Percentiles rank a stretch among this genome's conserved stretches.
These are phyloP conservation scores for Citropsis articulata DNA, from an alignment of 345 rosid genomes.

Conservation along the genomic window DNA sequence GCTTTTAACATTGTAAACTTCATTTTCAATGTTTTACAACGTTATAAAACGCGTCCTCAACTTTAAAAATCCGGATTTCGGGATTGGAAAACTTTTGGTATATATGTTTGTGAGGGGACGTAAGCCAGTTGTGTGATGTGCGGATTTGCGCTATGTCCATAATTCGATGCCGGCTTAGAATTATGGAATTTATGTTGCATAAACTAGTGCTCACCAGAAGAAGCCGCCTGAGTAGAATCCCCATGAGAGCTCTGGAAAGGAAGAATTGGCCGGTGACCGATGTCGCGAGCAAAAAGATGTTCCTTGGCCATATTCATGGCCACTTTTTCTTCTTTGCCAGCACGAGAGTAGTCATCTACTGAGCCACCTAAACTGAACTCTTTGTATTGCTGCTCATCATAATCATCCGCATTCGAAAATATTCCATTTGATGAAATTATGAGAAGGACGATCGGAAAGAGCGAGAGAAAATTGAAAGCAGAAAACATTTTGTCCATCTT, in stretches of 20 bases:
- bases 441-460: background rate
- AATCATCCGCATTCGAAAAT: background rate
- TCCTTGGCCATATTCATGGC: conserved; percentile 25
- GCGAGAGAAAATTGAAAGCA: background rate
- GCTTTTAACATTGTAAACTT: no score
- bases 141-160: no score
- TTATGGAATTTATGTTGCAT: background rate
- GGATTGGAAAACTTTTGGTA: no score
- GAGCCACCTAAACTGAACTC: conserved; percentile 17
- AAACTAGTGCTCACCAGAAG: conserved; percentile 15
- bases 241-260: conserved; percentile 12
- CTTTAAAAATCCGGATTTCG: no score
- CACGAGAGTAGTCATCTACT: conserved; percentile 13
- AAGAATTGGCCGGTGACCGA: background rate
- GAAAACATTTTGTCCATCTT: background rate
- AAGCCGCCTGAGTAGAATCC: conserved; percentile 23
- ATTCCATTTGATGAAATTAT: background rate
- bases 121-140: no score
- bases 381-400: background rate
- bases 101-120: no score
- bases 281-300: background rate
- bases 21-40: no score
- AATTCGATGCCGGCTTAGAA: no score
- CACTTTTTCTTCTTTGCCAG: conserved; percentile 23
- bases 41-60: no score